Evolutionary conservation across 139 green algal genomes (phyloP).

Genomic region (Tetratostichococcus sp.): DNA sequence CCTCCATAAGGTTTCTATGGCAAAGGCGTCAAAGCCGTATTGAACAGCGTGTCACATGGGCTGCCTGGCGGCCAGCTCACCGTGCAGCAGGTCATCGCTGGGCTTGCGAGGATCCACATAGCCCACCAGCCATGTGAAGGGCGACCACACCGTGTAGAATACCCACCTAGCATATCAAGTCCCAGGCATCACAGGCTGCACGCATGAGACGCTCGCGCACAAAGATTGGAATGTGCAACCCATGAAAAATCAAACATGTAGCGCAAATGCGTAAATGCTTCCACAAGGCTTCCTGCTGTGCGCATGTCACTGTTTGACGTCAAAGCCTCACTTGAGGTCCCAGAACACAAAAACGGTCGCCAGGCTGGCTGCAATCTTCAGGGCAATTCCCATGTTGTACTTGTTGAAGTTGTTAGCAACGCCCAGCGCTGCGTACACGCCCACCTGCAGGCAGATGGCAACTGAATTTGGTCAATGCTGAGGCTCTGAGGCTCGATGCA

Average conservation of each 20-base stretch:
- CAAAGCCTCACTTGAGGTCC: slow-evolving; percentile 61
- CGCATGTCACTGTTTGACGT: not conserved
- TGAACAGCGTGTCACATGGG: too few species aligned
- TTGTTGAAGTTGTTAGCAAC: slow-evolving; percentile 67
- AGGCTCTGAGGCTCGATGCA: too few species aligned
- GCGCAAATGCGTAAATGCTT: not conserved
- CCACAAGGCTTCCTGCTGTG: too few species aligned
- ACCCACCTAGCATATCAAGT: slow-evolving; percentile 32
- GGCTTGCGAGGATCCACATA: slow-evolving; percentile 84
- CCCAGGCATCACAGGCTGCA: too few species aligned
- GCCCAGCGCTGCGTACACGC: slow-evolving; percentile 36
- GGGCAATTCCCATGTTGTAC: slow-evolving; percentile 40
- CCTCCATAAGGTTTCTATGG: too few species aligned
- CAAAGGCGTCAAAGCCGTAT: too few species aligned
- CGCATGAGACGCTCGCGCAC: too few species aligned
- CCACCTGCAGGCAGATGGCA: not conserved
- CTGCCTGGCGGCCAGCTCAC: too few species aligned
- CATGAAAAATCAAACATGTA: too few species aligned
- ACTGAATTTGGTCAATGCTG: too few species aligned
- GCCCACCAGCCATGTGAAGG: slow-evolving; percentile 74
- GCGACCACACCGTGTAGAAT: slow-evolving; percentile 82
- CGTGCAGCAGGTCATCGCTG: slow-evolving; percentile 67
- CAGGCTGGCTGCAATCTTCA: slow-evolving; percentile 56
- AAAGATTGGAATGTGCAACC: too few species aligned
- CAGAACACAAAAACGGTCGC: slow-evolving; percentile 69